Evolutionary conservation across 768 basidiomycete species (phyloP), one percentile per base, ranked within the genome.

Genomic region (Pilatotrama ljubarskyi): DNA sequence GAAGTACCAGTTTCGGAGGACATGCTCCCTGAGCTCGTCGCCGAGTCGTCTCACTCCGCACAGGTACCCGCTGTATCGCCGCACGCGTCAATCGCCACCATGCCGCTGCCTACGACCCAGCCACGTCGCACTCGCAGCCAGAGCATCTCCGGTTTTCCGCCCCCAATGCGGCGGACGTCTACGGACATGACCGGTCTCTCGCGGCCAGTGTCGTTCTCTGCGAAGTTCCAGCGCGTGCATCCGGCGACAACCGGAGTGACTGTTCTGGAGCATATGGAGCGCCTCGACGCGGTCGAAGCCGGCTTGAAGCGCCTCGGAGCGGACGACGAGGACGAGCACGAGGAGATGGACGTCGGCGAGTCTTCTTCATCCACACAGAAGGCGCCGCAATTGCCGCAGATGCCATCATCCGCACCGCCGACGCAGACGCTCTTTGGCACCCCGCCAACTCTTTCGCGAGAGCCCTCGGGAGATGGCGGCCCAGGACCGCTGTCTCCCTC

Each of bases 191-290:
- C 83, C 7, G 88, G 88, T 48, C 78, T 80, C 24, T 80, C 84
- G 18, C 82, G 92, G 35, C 91, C 92, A 0, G 87, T 93, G 14
- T 89, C 91, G 3, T 91, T 93, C 71, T 85, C 86, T 13, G 82
- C 86, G n/a, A 93, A 92, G 74, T 90, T 90, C 73, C 84, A 88
- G 68, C 83, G 86, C 48, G 86, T 93, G 35, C 89, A 91, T 68
- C 91, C 91, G 46, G 90, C 89, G 37, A 92, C 91, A 26, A 93
- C 91, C 0, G 93, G 93, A 11, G 91, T 94, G 24, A 88, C 85
- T 10, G 87, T 94, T 48, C 79, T 95, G 37, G 90, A 91, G 67
- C 91, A 93, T 64, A 79, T 95, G 64, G 93, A 95, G 69, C 84
- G 90, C 46, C 74, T 95, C 46, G 93, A 95, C 69, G 87, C 84